Conservation (phyloP, 257 asterid species). For the Nicotiana noctiflora region DNA sequence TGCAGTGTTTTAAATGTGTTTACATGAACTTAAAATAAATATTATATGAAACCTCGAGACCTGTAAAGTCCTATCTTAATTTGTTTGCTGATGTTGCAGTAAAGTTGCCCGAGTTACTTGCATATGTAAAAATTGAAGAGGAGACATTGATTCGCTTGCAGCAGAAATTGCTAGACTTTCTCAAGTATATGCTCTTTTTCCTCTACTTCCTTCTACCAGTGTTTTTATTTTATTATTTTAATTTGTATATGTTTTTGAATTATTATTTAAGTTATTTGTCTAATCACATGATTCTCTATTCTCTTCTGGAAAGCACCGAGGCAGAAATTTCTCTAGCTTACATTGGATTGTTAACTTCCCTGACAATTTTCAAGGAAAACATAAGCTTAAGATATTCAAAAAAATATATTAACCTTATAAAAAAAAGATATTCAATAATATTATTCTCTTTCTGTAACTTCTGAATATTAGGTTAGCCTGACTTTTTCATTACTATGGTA, state of each 20-base stretch:
- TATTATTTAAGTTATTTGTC: background rate
- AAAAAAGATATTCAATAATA: background rate
- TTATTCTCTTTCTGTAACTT: background rate
- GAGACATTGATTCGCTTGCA: slow-evolving; percentile 64
- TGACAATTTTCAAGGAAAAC: background rate
- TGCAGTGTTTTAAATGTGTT: background rate
- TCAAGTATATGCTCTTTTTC: slow-evolving; percentile 47
- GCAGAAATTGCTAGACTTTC: slow-evolving; percentile 77
- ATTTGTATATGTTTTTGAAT: background rate
- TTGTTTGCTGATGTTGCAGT: slow-evolving; percentile 50
- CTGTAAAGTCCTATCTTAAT: slow-evolving; percentile 8
- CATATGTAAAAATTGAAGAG: slow-evolving; percentile 62
- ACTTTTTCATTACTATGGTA: background rate
- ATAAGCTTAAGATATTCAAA: background rate
- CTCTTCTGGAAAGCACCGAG: background rate
- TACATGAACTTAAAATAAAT: background rate
- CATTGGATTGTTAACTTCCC: background rate
- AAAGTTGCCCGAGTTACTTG: slow-evolving; percentile 78
- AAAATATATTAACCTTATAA: no score
- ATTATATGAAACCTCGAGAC: background rate
- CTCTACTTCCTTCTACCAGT: slow-evolving; percentile 1
- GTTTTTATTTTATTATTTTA: background rate
- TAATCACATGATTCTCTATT: background rate
- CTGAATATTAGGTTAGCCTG: background rate
- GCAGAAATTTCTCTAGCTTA: background rate